Base-by-base conservation (phyloP, 1,139 yeast species). In the Protomyces inouyei region DNA sequence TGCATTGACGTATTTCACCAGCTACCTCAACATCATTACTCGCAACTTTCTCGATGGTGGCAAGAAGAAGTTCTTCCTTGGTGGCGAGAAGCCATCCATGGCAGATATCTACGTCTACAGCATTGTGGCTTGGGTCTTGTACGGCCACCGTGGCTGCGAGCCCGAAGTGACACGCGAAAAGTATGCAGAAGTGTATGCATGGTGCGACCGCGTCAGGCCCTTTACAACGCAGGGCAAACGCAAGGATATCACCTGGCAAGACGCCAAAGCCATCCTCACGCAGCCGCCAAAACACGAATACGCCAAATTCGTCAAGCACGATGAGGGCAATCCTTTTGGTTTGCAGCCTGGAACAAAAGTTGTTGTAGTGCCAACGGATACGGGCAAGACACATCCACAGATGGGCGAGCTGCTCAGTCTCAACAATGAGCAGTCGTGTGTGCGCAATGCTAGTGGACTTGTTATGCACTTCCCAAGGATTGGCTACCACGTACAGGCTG, bases 101-200 rank as follows among this genome's bases (percentile, higher is more conserved):
- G 63, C 63, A 16, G 63, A 59, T 55, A 43, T 59, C 18, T 59
- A 59, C 46, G 52, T 59, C 57, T 59, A 59, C 45, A 52, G 52
- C 38, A 32, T 32, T 52, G 36, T 59, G 45, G 45, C 40, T 16
- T 59, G 63, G 63, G 56, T 28, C 18, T 37, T 52, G 16, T 37
- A 12, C 25, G 38, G 18, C 32, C 63, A 52, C 45, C 35, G 35
- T 21, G 63, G 57, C 52, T 28, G 52, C 10, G 18, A 45, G 28
- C 63, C 63, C 10, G 63, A 59, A 14, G 35, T 59, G 14, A 36
- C 63, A n/a, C 48, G 43, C 12, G 45, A 36, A 6, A 40, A 48
- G 35, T 55, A 40, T 25, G 52, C 63, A 16, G 55, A 21, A 9
- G 54, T 43, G 12, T 59, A 52, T 45, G 48, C 38, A 16, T 59